Evolutionary conservation across 176 grass and related monocot species (phyloP).

Genomic region (Phoenix dactylifera): DNA sequence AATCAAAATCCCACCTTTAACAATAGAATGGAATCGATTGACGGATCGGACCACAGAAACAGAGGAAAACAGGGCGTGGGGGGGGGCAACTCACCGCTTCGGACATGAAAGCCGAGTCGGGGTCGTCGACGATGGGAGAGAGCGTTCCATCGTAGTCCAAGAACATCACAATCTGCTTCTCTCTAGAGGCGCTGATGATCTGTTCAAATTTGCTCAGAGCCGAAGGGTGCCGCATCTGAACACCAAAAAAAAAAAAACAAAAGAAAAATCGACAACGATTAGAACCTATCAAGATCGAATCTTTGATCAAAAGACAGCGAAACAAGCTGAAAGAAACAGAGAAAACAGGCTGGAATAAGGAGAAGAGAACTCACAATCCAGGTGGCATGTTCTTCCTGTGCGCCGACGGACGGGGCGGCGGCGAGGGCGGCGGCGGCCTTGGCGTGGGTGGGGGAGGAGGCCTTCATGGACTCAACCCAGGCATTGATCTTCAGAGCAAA

Average conservation of each 20-base stretch:
- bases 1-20: constrained; percentile 5
- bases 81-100: constrained; percentile 41
- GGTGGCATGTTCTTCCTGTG: constrained; percentile 34
- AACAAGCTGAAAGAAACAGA: background rate
- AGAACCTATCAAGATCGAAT: background rate
- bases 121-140: constrained; percentile 88
- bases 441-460: constrained; percentile 83
- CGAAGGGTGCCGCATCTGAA: constrained; percentile 86
- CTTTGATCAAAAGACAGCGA: background rate
- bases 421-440: constrained; percentile 27
- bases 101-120: constrained; percentile 84
- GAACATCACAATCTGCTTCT: constrained; percentile 91
- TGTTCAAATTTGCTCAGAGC: constrained; percentile 83
- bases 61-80: background rate
- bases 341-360: too few species aligned
- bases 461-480: constrained; percentile 77
- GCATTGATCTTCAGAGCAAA: constrained; percentile 34
- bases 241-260: background rate
- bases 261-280: background rate
- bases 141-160: constrained; percentile 96
- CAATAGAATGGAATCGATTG: too few species aligned
- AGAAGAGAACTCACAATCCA: constrained; percentile 48
- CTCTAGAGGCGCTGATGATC: constrained; percentile 51
- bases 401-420: background rate
- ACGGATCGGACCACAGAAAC: background rate